Base-by-base conservation (phyloP, 2,329 filamentous ascomycete species). In the Colletotrichum destructivum region DNA sequence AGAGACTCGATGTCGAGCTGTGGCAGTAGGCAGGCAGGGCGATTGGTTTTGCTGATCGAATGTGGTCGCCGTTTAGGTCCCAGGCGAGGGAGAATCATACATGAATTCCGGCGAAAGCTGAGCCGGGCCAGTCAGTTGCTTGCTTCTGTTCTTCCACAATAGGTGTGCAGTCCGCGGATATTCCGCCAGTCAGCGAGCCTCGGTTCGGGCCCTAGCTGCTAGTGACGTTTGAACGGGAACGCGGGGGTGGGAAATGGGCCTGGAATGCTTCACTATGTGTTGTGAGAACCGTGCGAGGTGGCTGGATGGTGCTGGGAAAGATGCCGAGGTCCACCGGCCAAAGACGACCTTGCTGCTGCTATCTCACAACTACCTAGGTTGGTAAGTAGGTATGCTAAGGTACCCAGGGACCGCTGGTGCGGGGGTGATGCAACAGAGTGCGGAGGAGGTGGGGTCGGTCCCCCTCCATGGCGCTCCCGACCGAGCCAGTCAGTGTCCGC, bases 281-380 rank as follows among this genome's bases (percentile, higher is more conserved):
- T 35, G 31, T 35, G 31, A 9, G 31, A 8, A 35, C 9, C 1
- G 8, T 35, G 62, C 62, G 44, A 68, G 62, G 40, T 26, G n/a
- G 26, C 18, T 44, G 26, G 38, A 38, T 54, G 23, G 44, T 31
- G 52, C 68, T 60, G 46, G 31, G 26, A 54, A 54, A 71, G 55
- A 71, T 73, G 73, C 73, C 73, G 73, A 74, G 73, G 73, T 74
- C 67, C 73, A 72, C 64, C 60, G 69, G 57, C 54, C 46, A 60
- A 54, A 54, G 35, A 21, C 42, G 47, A 57, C 40, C 16, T 18
- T 51, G 38, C n/a, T 44, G 40, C 15, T 31, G 26, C 26, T 31
- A 31, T 31, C 5, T 31, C 26, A 31, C 26, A 6, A 31, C 31
- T 35, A 35, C 31, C 31, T 35, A 35, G 31, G 31, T 35, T 2